These are phyloP conservation scores for Fraxinus dipetala DNA, from an alignment of 305 asterid genomes.

Conservation along the genomic window DNA sequence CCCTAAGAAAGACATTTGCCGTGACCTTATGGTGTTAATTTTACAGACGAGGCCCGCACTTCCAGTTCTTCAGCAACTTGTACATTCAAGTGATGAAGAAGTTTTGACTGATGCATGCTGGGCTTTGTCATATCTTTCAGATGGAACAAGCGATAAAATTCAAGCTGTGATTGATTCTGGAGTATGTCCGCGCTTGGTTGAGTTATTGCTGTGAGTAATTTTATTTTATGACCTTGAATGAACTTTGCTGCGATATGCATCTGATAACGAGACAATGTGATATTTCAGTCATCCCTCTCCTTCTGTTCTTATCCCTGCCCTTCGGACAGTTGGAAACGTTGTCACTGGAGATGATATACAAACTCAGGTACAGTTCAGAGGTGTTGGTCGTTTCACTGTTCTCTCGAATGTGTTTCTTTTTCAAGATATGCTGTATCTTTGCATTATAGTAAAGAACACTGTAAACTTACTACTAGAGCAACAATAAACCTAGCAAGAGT, in stretches of 20 bases:
- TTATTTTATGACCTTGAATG: slow-evolving; percentile 7
- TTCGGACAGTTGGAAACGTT: slow-evolving; percentile 88
- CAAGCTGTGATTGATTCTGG: slow-evolving; percentile 91
- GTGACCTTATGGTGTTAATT: slow-evolving; percentile 19
- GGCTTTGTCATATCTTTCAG: slow-evolving; percentile 94
- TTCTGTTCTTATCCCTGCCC: slow-evolving; percentile 87
- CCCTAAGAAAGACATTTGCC: background rate
- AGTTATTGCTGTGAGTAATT: slow-evolving; percentile 63
- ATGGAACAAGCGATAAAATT: slow-evolving; percentile 83
- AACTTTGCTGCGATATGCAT: slow-evolving; percentile 7
- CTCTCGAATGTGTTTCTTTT: background rate
- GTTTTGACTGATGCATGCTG: slow-evolving; percentile 91
- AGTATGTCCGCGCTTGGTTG: slow-evolving; percentile 76
- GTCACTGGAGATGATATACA: slow-evolving; percentile 94
- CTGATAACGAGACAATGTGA: slow-evolving; percentile 21
- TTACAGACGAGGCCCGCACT: slow-evolving; percentile 75
- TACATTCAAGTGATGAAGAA: slow-evolving; percentile 83
- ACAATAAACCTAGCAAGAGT: background rate
- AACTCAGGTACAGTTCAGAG: slow-evolving; percentile 60
- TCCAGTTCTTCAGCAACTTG: slow-evolving; percentile 69
- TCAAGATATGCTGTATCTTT: background rate
- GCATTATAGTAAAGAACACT: background rate
- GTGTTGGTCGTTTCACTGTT: background rate
- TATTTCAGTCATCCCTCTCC: slow-evolving; percentile 76
- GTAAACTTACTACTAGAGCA: background rate